Base-by-base conservation (phyloP, 1,284 basidiomycete genomes). In the Rhodotorula sp. region DNA sequence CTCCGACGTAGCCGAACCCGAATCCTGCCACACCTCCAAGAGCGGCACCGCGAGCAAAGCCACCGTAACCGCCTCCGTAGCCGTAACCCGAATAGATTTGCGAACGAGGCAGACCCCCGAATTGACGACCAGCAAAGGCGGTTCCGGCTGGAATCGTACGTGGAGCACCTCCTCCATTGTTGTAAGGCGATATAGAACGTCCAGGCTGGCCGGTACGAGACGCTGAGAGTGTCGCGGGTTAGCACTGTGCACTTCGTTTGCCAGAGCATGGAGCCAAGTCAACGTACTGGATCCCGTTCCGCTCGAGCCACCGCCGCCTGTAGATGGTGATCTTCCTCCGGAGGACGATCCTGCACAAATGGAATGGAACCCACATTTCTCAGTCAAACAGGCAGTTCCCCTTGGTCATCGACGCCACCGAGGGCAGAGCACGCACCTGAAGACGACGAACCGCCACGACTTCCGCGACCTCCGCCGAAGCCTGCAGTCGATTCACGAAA, bases 61-160 rank as follows among this genome's bases (percentile, higher is more conserved):
- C 33, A 1, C 64, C 64, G 48, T 61, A 62, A 4, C 67, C 68
- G 8, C 56, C 29, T 7, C 68, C 68, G 53, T 70, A 70, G 6
- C 68, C 49, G 7, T 54, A 26, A 7, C 64, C 60, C 4, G 46
- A 30, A 17, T 53, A 63, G 37, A 70, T 70, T 3, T 45, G 26
- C 14, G 46, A 53, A 18, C 68, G 37, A 6, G 65, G 26, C 17
- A 57, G 51, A 3, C 68, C 68, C 33, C 68, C 68, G 24, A 63
- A 62, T 4, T 42, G 30, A 1, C 68, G 56, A 0, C 68, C 68
- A 7, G 64, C 61, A 53, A 70, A 70, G 5, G 64, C 49, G 4
- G 46, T 29, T 15, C 48, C 42, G 7, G 29, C 22, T 5, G 56
- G 33, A 15, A 70, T 56, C 7, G 51, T 53, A 20, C 65, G 65